Percentiles rank a stretch among this genome's conserved stretches.
Evolutionary conservation across 805 yeast species (phyloP).

Genomic region (Metschnikowia proteae): DNA sequence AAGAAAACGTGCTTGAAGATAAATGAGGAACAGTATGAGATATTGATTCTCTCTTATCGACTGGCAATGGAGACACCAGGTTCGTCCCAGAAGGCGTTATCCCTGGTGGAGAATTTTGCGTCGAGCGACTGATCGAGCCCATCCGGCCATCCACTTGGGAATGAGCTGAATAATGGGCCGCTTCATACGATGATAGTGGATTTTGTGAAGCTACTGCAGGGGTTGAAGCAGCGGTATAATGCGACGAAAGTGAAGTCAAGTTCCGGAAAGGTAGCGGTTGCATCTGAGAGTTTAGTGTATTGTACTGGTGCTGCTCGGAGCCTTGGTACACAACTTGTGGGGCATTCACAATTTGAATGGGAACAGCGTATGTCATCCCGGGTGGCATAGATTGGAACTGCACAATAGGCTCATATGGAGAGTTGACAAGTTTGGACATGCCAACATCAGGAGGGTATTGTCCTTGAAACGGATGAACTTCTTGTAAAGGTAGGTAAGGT

Average conservation of each 20-base stretch:
- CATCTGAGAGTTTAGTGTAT: background rate
- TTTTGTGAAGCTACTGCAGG: background rate
- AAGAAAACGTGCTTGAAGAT: background rate
- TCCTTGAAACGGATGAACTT: background rate
- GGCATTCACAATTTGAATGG: background rate
- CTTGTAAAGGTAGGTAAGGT: conserved; percentile 1
- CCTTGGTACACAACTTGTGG: conserved; percentile 1
- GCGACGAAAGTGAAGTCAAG: background rate
- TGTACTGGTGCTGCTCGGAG: background rate
- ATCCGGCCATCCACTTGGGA: background rate
- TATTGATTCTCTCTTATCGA: background rate
- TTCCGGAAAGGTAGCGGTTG: conserved; percentile 1
- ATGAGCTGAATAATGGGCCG: background rate
- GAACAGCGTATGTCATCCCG: conserved; percentile 1
- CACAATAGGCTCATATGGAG: conserved; percentile 7
- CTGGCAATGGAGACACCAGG: background rate
- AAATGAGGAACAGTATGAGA: background rate
- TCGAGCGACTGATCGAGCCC: background rate
- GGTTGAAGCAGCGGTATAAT: background rate
- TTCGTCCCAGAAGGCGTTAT: background rate
- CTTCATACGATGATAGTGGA: conserved; percentile 1
- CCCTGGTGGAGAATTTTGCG: background rate
- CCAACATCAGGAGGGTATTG: background rate
- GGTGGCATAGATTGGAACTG: conserved; percentile 6
- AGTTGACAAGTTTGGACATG: conserved; percentile 2